Conservation (phyloP, 179 eudicot species). For the Sideroxylon spinosum region DNA sequence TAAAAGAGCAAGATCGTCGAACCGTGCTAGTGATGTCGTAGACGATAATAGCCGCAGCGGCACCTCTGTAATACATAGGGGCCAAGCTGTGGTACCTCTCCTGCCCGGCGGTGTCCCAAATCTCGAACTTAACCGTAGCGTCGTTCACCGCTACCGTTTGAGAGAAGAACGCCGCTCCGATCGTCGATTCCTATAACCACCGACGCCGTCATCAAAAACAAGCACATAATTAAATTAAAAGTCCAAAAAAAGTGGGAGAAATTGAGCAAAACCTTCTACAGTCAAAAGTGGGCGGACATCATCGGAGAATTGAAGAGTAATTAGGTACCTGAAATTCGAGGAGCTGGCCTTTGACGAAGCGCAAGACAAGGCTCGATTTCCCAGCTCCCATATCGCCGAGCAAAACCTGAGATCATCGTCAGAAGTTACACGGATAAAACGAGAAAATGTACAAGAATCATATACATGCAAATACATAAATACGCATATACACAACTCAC, state of each 20-base stretch:
- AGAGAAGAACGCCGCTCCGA: conserved; percentile 96
- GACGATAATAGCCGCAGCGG: conserved; percentile 96
- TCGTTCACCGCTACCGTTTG: conserved; percentile 84
- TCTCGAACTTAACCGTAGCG: conserved; percentile 88
- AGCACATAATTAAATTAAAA: neutral
- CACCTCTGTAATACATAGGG: conserved; percentile 97
- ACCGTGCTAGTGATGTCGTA: conserved; percentile 82
- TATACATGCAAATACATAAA: neutral
- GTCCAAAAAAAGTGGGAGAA: neutral
- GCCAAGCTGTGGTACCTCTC: conserved; percentile 99
- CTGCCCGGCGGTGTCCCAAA: conserved; percentile 99
- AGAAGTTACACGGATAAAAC: neutral
- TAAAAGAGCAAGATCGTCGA: neutral
- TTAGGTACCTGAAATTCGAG: conserved; percentile 72
- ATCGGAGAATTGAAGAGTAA: neutral
- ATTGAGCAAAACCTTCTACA: conserved; percentile 5
- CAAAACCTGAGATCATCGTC: conserved; percentile 49
- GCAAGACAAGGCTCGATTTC: conserved; percentile 82
- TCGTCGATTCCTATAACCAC: conserved; percentile 73
- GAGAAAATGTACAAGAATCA: neutral
- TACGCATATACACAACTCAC: conserved; percentile 1
- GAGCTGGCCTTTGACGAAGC: conserved; percentile 90
- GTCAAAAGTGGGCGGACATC: neutral
- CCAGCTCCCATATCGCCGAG: conserved; percentile 97
- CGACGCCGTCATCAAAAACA: neutral